phyloP scores from a whole-genome alignment of 306 rosid species.

The Fagus sylvatica region DNA sequence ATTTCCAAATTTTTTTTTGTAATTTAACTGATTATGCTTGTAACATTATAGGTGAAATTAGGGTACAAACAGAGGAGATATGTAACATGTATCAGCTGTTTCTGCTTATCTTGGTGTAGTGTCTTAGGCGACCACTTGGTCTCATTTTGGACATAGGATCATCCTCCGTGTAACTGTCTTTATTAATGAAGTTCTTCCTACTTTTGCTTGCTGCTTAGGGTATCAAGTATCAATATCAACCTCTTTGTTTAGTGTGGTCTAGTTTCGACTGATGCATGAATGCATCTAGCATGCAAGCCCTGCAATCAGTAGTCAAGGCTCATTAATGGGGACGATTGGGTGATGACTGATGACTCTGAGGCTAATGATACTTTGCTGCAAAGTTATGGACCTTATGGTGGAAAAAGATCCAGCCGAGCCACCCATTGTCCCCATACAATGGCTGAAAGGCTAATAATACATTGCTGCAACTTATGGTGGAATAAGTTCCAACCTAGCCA shows the following conservation, averaged over 20 bases:
- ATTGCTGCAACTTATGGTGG: background rate
- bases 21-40: constrained; percentile 4
- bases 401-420: background rate
- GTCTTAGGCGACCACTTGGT: background rate
- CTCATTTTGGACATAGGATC: constrained; percentile 8
- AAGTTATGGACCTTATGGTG: background rate
- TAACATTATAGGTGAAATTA: background rate
- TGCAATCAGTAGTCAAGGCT: background rate
- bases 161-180: background rate
- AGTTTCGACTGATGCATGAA: background rate
- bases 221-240: too few species aligned
- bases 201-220: background rate
- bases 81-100: background rate
- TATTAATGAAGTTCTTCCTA: background rate
- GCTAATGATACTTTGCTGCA: background rate
- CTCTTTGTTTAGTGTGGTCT: background rate
- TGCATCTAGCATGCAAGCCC: background rate
- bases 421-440: too few species aligned
- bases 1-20: background rate
- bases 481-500: background rate
- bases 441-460: background rate
- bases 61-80: background rate
- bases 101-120: background rate
- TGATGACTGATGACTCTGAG: background rate
- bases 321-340: background rate